Conservation (phyloP, 305 asterid species). For the Vinca major region DNA sequence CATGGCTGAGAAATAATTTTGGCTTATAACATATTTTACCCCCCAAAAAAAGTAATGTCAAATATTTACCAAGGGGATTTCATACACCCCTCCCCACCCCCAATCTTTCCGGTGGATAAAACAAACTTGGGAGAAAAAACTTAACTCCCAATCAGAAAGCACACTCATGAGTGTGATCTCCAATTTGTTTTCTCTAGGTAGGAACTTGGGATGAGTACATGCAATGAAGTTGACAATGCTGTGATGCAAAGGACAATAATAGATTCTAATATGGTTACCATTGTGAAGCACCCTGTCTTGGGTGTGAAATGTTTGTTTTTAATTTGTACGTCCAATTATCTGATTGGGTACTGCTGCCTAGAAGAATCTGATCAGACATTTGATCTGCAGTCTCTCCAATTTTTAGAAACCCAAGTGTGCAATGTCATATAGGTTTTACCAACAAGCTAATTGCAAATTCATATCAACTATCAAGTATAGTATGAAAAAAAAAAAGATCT, state of each 20-base stretch:
- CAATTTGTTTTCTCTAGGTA: neutral
- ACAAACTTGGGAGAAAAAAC: neutral
- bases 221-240: neutral
- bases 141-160: neutral
- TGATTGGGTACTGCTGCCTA: neutral
- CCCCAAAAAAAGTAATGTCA: neutral
- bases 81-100: neutral
- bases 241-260: neutral
- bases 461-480: neutral
- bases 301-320: neutral
- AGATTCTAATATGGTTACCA: neutral
- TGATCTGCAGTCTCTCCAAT: neutral
- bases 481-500: neutral
- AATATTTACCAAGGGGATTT: neutral
- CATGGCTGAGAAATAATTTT: neutral
- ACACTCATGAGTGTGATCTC: neutral
- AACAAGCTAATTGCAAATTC: neutral
- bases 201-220: neutral
- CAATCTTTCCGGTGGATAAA: neutral
- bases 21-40: neutral
- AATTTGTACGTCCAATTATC: neutral
- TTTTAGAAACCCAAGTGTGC: neutral
- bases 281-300: neutral
- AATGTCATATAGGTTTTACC: neutral
- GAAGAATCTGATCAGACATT: neutral